phyloP scores from a whole-genome alignment of 1,284 basidiomycete species.

The Xerocomus amazonicus region DNA sequence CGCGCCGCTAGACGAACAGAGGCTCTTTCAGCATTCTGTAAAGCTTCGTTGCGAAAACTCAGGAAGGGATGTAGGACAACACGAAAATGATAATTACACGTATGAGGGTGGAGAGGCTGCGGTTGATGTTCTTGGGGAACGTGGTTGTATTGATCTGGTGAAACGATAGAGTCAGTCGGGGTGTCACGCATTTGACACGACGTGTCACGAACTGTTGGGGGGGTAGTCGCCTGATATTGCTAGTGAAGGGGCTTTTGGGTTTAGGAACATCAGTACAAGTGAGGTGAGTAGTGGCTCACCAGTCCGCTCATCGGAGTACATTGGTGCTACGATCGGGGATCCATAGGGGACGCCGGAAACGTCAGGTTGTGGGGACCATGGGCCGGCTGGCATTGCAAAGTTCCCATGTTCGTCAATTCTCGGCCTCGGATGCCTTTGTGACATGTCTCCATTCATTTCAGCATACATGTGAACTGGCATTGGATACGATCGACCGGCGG shows the following conservation, averaged over 20 bases:
- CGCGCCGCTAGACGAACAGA: conserved; percentile 57
- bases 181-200: not conserved
- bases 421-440: conserved; percentile 24
- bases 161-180: conserved; percentile 17
- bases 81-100: conserved; percentile 33
- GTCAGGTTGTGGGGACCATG: conserved; percentile 31
- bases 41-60: conserved; percentile 35
- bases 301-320: conserved; percentile 46
- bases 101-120: conserved; percentile 27
- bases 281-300: conserved; percentile 31
- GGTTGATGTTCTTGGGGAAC: conserved; percentile 31
- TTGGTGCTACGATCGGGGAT: conserved; percentile 36
- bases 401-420: conserved; percentile 32
- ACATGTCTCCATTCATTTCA: conserved; percentile 35
- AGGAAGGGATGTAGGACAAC: conserved; percentile 15
- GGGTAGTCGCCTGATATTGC: conserved; percentile 30
- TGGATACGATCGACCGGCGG: conserved; percentile 34
- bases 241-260: conserved; percentile 19
- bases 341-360: conserved; percentile 33
- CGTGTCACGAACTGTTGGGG: conserved; percentile 32
- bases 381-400: conserved; percentile 23
- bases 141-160: conserved; percentile 30
- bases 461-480: conserved; percentile 34
- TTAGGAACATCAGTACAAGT: conserved; percentile 13
- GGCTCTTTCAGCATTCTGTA: conserved; percentile 49